phyloP scores from a whole-genome alignment of 179 eudicot species.

The Beta corolliflora region DNA sequence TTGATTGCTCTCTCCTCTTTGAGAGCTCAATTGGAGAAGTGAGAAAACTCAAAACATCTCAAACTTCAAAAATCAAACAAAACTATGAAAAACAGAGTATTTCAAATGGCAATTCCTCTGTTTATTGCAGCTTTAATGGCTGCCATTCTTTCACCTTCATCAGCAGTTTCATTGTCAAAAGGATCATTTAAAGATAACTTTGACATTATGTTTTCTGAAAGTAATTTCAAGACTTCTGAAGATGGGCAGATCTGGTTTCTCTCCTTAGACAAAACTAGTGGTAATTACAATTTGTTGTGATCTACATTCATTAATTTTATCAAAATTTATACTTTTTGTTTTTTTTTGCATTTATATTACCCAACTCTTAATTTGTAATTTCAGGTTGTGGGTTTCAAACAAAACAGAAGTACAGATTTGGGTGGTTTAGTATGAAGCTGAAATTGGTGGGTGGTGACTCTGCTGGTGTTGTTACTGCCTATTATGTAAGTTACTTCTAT shows the following conservation, averaged over 20 bases:
- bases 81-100: constrained; percentile 38
- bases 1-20: constrained; percentile 15
- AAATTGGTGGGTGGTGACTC: constrained; percentile 88
- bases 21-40: constrained; percentile 10
- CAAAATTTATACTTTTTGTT: not conserved
- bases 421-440: constrained; percentile 99
- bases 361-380: not conserved
- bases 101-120: constrained; percentile 38
- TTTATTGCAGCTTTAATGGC: constrained; percentile 42
- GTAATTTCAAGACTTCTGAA: constrained; percentile 69
- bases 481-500: constrained; percentile 58
- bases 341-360: not conserved
- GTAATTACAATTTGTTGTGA: constrained; percentile 27
- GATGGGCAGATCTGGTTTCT: constrained; percentile 95
- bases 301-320: not conserved
- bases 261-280: constrained; percentile 63
- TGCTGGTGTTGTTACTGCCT: constrained; percentile 96
- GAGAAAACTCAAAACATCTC: constrained; percentile 7
- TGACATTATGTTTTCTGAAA: constrained; percentile 64
- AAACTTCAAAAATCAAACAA: constrained; percentile 3
- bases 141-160: constrained; percentile 25
- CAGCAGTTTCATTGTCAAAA: constrained; percentile 48
- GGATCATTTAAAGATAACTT: constrained; percentile 59
- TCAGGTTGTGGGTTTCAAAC: constrained; percentile 94
- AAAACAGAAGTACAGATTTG: constrained; percentile 84